Percentiles rank a stretch among this genome's conserved stretches.
Evolutionary conservation across 176 grass and related monocot species (phyloP).

Genomic region (Carex myosuroides): DNA sequence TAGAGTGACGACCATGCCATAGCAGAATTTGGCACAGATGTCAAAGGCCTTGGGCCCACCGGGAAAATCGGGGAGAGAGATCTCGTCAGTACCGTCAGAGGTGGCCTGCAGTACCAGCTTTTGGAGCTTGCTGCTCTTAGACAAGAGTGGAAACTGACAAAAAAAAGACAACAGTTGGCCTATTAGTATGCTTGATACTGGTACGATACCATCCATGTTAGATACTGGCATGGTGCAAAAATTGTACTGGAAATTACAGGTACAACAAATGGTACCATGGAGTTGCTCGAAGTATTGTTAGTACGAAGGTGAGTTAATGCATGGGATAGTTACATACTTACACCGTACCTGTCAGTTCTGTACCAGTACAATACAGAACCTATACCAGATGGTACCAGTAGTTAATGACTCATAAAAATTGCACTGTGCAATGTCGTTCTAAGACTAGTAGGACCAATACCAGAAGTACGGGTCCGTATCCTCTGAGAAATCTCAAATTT

Average conservation of each 20-base stretch:
- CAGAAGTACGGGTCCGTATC: neutral
- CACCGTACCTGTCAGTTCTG: neutral
- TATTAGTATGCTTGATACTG: neutral
- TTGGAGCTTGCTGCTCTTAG: conserved; percentile 82
- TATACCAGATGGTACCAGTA: neutral
- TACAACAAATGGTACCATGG: neutral
- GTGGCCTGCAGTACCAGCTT: conserved; percentile 53
- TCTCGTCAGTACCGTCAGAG: conserved; percentile 50
- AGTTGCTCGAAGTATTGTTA: neutral
- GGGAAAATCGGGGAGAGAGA: conserved; percentile 54
- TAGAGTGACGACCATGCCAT: conserved; percentile 88
- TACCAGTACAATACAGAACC: neutral
- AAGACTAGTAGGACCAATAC: neutral
- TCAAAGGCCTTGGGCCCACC: conserved; percentile 83
- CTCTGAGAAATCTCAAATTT: too few relatives aligned
- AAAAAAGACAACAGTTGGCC: neutral
- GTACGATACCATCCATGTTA: neutral
- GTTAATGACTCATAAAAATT: neutral
- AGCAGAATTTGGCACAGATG: conserved; percentile 95
- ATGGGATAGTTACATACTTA: neutral
- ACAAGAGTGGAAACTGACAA: conserved; percentile 86
- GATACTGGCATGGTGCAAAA: neutral
- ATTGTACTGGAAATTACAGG: neutral
- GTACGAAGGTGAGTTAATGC: neutral
- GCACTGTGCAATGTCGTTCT: neutral